Conservation (phyloP, 2,329 filamentous ascomycete species). For the Colletotrichum sp. region DNA sequence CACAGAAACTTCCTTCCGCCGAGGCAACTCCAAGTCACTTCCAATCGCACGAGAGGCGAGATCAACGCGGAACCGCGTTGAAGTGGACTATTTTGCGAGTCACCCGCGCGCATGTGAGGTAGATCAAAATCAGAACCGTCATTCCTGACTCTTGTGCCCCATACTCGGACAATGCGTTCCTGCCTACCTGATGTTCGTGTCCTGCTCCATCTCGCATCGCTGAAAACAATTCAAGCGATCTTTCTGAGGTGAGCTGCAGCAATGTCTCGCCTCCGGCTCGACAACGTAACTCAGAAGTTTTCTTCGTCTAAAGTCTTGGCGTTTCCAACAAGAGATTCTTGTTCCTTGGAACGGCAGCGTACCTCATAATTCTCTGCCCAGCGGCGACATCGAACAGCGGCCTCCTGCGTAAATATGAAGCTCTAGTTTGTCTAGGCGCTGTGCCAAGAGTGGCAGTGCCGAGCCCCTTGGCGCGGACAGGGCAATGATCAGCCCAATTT, state of each 20-base stretch:
- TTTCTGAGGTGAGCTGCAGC: not conserved
- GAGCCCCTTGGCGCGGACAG: not conserved
- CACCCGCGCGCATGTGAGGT: not conserved
- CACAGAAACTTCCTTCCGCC: not conserved
- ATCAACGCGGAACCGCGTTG: not conserved
- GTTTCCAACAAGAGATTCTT: not conserved
- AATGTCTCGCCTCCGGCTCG: not conserved
- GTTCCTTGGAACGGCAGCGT: not conserved
- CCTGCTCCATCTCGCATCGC: not conserved
- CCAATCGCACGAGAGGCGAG: not conserved
- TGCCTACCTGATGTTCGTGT: not conserved
- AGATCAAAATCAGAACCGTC: not conserved
- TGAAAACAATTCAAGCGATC: not conserved
- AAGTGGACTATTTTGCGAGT: not conserved
- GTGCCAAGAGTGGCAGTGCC: slow-evolving; percentile 17
- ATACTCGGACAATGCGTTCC: not conserved
- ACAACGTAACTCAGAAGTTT: not conserved
- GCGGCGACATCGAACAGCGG: not conserved
- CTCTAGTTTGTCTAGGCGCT: slow-evolving; percentile 6
- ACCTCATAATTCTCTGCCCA: not conserved
- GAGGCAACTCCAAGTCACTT: not conserved
- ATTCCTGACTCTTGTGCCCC: not conserved
- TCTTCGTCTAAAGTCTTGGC: not conserved
- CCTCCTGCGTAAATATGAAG: slow-evolving; percentile 4
- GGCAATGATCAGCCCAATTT: slow-evolving; percentile 2